phyloP scores from a whole-genome alignment of 495 filamentous ascomycete genomes.

The Daldinia bambusicola region DNA sequence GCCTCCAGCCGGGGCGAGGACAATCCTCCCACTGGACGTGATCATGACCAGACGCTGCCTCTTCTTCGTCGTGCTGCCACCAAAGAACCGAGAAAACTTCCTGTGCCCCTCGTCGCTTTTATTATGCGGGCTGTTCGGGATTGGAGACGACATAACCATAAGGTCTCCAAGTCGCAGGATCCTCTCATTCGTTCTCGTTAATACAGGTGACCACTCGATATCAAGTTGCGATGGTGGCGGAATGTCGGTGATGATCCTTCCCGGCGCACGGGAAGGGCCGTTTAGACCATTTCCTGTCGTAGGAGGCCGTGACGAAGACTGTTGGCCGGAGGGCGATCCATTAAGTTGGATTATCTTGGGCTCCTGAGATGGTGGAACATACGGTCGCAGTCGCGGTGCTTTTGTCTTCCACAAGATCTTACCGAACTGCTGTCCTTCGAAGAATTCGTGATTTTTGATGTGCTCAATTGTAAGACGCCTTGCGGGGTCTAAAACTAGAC shows the following conservation, averaged over 20 bases:
- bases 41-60: conserved; percentile 94
- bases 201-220: conserved; percentile 98
- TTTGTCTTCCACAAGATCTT: conserved; percentile 89
- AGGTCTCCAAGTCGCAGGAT: conserved; percentile 95
- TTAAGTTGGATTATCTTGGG: conserved; percentile 82
- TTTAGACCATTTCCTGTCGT: conserved; percentile 47
- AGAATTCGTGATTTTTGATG: conserved; percentile 97
- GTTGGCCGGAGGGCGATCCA: conserved; percentile 62
- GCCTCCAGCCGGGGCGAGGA: conserved; percentile 90
- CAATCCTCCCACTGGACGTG: conserved; percentile 87
- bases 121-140: conserved; percentile 74
- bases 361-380: conserved; percentile 81
- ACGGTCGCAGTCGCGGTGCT: conserved; percentile 87
- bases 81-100: conserved; percentile 92
- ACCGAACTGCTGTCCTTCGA: conserved; percentile 89
- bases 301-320: conserved; percentile 57
- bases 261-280: conserved; percentile 61
- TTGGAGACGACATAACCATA: conserved; percentile 79
- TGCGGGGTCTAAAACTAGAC: conserved; percentile 89
- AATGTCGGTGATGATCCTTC: conserved; percentile 91
- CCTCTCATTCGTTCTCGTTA: conserved; percentile 89
- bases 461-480: conserved; percentile 92
- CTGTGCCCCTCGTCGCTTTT: conserved; percentile 69
- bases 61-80: conserved; percentile 89
- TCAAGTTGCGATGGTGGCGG: conserved; percentile 96